Base-by-base conservation (phyloP, 2,329 filamentous ascomycete species). In the Bertia moriformis region DNA sequence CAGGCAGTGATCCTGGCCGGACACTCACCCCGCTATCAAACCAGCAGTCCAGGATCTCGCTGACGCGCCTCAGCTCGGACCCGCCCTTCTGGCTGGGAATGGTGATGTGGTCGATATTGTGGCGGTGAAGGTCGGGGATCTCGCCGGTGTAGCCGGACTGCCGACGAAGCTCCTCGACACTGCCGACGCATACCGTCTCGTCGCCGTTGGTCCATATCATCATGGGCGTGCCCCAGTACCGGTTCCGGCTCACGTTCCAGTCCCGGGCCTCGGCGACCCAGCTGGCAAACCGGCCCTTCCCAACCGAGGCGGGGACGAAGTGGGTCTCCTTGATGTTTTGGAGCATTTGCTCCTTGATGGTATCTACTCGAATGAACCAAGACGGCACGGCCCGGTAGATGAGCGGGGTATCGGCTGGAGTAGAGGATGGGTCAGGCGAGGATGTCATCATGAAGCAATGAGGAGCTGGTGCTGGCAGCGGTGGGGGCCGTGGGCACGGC, bases 11-110 rank as follows among this genome's bases (percentile, higher is more conserved):
- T n/a, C n/a, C n/a, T n/a, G n/a, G n/a, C n/a, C n/a, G n/a, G n/a
- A n/a, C n/a, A n/a, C n/a, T n/a, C n/a, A n/a, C 88, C 44, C 88
- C 88, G 35, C 87, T 94, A 59, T 95, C 88, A 45, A 94, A 93
- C 87, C 88, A 95, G 55, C 88, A 95, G 61, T 95, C 88, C 49
- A 95, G 94, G 4, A 95, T 85, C 56, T 94, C 87, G 39, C 86
- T 79, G 7, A 89, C 71, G 48, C 88, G 79, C 50, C 71, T 78
- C 45, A 95, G 64, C n/a, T 71, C 67, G 15, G 87, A 87, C 53
- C 89, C 93, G 48, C 88, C 88, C 60, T 80, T 71, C 59, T 84
- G 82, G 55, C 84, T 93, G 1, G 88, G 88, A 45, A 96, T 95
- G 35, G 87, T 94, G 56, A 96, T 93, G 48, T 86, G 69, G 52